phyloP scores from a whole-genome alignment of 306 rosid species.

The Fragaria vesca region DNA sequence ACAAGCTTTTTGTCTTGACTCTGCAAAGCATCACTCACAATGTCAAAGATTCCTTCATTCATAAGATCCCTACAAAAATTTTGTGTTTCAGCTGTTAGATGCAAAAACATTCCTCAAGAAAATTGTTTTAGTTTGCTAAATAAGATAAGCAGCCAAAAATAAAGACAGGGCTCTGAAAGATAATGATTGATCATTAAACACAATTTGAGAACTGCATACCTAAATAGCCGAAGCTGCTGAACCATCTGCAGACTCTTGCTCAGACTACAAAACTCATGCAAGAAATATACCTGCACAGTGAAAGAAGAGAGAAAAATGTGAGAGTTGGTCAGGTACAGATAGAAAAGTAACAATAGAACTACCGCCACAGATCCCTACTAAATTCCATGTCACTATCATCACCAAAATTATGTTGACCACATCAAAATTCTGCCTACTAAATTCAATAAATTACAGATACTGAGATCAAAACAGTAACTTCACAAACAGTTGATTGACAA shows the following conservation, averaged over 20 bases:
- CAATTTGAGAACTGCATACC: slow-evolving; percentile 42
- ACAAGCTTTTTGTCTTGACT: slow-evolving; percentile 82
- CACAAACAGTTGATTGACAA: not conserved
- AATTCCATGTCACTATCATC: slow-evolving; percentile 12
- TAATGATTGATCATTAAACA: slow-evolving; percentile 17
- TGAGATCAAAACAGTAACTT: not conserved
- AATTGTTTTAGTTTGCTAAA: not conserved
- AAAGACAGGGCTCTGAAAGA: slow-evolving; percentile 4
- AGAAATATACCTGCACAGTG: slow-evolving; percentile 64
- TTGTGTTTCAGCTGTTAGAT: slow-evolving; percentile 25
- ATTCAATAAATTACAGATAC: not conserved
- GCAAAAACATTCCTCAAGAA: slow-evolving; percentile 15
- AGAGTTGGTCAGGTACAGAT: not conserved
- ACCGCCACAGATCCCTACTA: not conserved
- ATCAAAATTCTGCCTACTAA: not conserved
- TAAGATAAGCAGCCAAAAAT: slow-evolving; percentile 13
- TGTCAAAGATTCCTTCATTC: slow-evolving; percentile 93
- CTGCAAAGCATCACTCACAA: slow-evolving; percentile 71
- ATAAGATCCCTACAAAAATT: slow-evolving; percentile 71
- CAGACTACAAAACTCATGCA: slow-evolving; percentile 88
- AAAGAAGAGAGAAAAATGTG: not conserved
- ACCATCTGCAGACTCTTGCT: slow-evolving; percentile 96
- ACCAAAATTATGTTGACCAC: not conserved
- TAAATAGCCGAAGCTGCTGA: slow-evolving; percentile 83
- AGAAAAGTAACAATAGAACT: not conserved